phyloP scores from a whole-genome alignment of 768 basidiomycete genomes.

The Tulasnella sp. region DNA sequence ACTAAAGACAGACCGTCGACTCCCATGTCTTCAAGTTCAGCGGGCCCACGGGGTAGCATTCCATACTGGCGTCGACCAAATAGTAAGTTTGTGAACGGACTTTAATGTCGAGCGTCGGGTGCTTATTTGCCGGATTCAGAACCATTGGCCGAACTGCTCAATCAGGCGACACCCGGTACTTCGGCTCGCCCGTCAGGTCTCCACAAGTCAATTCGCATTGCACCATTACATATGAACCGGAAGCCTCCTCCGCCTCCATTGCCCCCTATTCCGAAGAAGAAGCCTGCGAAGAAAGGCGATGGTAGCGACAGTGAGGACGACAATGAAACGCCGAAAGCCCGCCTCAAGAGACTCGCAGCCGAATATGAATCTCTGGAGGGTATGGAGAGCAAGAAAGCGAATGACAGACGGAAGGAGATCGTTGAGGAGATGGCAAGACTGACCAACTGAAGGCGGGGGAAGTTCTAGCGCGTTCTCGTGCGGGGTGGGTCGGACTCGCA shows the following conservation, averaged over 20 bases:
- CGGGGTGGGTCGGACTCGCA: slow-evolving; percentile 19
- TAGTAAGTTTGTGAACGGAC: slow-evolving; percentile 18
- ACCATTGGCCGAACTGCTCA: slow-evolving; percentile 30
- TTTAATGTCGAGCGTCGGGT: slow-evolving; percentile 1
- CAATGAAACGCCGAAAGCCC: slow-evolving; percentile 29
- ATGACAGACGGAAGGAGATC: slow-evolving; percentile 31
- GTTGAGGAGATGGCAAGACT: slow-evolving; percentile 30
- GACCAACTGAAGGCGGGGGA: slow-evolving; percentile 13
- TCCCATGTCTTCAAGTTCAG: slow-evolving; percentile 14
- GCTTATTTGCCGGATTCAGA: slow-evolving; percentile 29
- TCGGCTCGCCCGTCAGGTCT: slow-evolving; percentile 25
- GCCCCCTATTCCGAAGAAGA: slow-evolving; percentile 23
- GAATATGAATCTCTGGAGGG: slow-evolving; percentile 32
- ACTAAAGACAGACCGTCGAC: slow-evolving; percentile 8
- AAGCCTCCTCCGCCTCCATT: slow-evolving; percentile 33
- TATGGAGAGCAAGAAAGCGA: slow-evolving; percentile 32
- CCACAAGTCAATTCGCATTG: slow-evolving; percentile 28
- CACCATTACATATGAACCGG: slow-evolving; percentile 31
- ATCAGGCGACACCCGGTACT: slow-evolving; percentile 28
- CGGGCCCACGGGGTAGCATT: slow-evolving; percentile 21
- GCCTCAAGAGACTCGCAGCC: slow-evolving; percentile 24
- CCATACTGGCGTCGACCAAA: slow-evolving; percentile 32
- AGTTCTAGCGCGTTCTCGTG: slow-evolving; percentile 7
- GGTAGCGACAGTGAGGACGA: slow-evolving; percentile 28
- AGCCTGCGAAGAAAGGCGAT: neutral